Evolutionary conservation across 768 basidiomycete genomes (phyloP), one percentile per base, ranked within the genome.

Genomic region (Termitomyces sp.): DNA sequence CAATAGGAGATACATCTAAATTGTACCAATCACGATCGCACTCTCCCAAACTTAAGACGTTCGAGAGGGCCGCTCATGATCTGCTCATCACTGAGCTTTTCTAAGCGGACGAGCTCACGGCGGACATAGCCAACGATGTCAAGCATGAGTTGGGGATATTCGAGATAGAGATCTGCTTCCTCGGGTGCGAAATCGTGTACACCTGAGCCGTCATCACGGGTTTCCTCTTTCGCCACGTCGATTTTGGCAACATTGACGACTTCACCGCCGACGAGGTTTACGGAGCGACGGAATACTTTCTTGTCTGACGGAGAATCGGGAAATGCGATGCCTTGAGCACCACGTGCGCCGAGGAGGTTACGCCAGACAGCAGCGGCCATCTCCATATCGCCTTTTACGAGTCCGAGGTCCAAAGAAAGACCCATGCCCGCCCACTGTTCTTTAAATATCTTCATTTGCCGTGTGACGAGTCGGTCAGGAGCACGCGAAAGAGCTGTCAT

Each of bases 321-420:
- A 56, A 77, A 77, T 2, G 74, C 76, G 54, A 92, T 86, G 2
- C 88, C 90, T 57, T 79, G 77, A 9, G 90, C 90, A 5, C 93
- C 94, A 13, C 92, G 80, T 1, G 84, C 90, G 8, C 90, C 93
- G 41, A 97, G 85, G 38, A 97, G 66, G 69, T 98, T 97, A 50
- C 96, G 78, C 96, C 96, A 98, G 0, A 97, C 73, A 1, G 92
- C 90, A 14, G 77, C 88, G 0, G 95, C 92, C 71, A 98, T 77
- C 61, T 94, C 90, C 59, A 82, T 77, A 68, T 98, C 95, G 24
- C 86, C 84, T 47, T 76, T 79, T 5, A 87, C 79, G 33, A 95
- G 78, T 1, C 83, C 89, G 14, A 94, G 72, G 69, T 97, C 94
- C 64, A 94, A 80, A 2, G 87, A 79, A 62, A 94, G 76, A 18